Evolutionary conservation across 202 grass and related monocot genomes (phyloP), one percentile per base, ranked within the genome.

Genomic region (Cymbopogon flexuosus): DNA sequence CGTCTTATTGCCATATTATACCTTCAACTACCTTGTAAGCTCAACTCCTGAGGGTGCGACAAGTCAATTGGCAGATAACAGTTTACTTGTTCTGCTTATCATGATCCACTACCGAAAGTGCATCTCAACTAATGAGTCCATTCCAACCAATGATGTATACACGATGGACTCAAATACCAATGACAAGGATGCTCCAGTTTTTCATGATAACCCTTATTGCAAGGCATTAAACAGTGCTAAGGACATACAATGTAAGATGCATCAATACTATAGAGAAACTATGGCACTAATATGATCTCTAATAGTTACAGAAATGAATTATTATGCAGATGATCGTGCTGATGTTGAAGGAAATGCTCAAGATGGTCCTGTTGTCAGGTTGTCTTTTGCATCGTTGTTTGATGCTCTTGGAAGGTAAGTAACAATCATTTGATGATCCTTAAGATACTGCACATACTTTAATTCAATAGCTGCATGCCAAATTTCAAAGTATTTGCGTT

Each of bases 271-370:
- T 59, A 47, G n/a, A 79, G 61, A 83, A 65, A 62, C 21, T 83
- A 39, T 77, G 71, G 21, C 52, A 51, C 54, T 90, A 0, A 12
- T 61, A 70, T 84, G 34, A 77, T 70, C 52, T 74, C 37, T 88
- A 72, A 72, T 15, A 62, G 40, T 81, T 72, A 60, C 70, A 62
- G 3, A 57, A 67, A 83, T 82, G 41, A 68, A 68, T 66, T 75
- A 63, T 83, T 64, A 75, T 98, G 84, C 88, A 99, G 96, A 93
- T 93, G 96, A 99, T 81, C 77, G 75, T 80, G 82, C 84, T 64
- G 95, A 98, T 87, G 75, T 99, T 40, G 96, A 95, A 73, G 96
- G 92, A 73, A 99, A 93, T 90, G 92, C 88, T 75, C 88, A 95
- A 71, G 86, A 88, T 93, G 90, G 84, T 67, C 90, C 90, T 88